Base-by-base conservation (phyloP, 2,329 filamentous ascomycete species). In the Blastomyces gilchristii region DNA sequence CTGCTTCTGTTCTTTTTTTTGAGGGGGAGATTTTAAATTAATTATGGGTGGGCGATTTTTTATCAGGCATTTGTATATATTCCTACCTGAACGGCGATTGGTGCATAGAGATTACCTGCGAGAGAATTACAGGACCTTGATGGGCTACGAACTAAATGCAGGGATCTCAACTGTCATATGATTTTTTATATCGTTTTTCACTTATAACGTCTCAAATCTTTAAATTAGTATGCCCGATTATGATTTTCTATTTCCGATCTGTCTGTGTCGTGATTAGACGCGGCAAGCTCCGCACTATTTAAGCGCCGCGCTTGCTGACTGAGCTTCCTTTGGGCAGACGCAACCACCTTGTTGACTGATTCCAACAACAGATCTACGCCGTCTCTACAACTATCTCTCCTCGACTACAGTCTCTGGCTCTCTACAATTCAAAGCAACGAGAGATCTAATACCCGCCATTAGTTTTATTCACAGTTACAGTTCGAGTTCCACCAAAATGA, bases 401-500 rank as follows among this genome's bases (percentile, higher is more conserved):
- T 49, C 65, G 50, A 60, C 58, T 50, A 52, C 61, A 39, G 16
- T 4, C 41, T 18, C 34, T 16, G 31, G 39, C 18, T 49, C 25
- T 31, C 16, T 18, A 12, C 16, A 49, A 22, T 54, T 54, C 22
- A 6, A 16, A 58, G 11, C 5, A n/a, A 28, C 9, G 12, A 22
- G 11, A n/a, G 45, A 45, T n/a, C 18, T 50, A 45, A 25, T 39
- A 47, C 25, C 12, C 39, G 6, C 8, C 28, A 18, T 47, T 41
- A 47, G 18, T 47, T 25, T 16, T 5, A 57, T 65, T 37, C 58
- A 28, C 43, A 41, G 16, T 37, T 41, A 31, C 59, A 28, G 18
- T 22, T 53, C 57, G 31, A 37, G 49, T 39, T 37, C 53, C 18
- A 31, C 47, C 57, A 74, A 79, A 67, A 87, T 87, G 85, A 86